Base-by-base conservation (phyloP, 1,139 yeast species). In the Hanseniaspora gamundiae region DNA sequence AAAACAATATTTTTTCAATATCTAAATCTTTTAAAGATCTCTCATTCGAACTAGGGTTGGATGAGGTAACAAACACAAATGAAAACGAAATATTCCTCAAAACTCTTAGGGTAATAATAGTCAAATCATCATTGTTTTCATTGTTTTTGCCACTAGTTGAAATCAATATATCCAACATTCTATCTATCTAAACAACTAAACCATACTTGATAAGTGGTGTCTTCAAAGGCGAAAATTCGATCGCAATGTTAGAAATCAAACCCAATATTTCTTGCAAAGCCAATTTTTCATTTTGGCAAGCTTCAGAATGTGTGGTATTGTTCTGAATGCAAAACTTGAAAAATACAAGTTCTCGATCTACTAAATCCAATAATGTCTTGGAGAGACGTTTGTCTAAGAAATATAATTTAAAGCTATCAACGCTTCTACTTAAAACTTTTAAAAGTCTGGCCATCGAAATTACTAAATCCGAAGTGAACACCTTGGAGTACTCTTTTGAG, bases 161-260 rank as follows among this genome's bases (percentile, higher is more conserved):
- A 17, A 40, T 43, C 21, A 55, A 53, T 2, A 64, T 56, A 16
- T 57, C 51, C 30, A 64, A 67, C 57, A 53, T 62, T 9, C 20
- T 36, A 22, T 36, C 19, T n/a, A 36, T 4, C 7, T 61, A 59
- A 45, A 55, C 56, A 8, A 45, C 50, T 38, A 60, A 46, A 41
- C 78, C 83, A 49, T 73, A 69, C 19, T 74, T 71, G 30, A 80
- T 64, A 45, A 83, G 68, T 41, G 70, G 70, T 41, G 71, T 67
- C 43, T 85, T 73, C 51, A 84, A 67, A 1, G 91, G 82, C 45
- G 88, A 79, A 58, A 85, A 86, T 50, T 86, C 95, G 27, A 86
- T 70, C 10, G 84, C 77, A 44, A 85, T 69, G 56, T 87, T 87
- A 36, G 94, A 83, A 22, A 84, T 62, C 2, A 78, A 73, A 2